Percentiles rank a stretch among this genome's conserved stretches.
Evolutionary conservation across 2,329 filamentous ascomycete species (phyloP).

Genomic region (Alternaria dauci): DNA sequence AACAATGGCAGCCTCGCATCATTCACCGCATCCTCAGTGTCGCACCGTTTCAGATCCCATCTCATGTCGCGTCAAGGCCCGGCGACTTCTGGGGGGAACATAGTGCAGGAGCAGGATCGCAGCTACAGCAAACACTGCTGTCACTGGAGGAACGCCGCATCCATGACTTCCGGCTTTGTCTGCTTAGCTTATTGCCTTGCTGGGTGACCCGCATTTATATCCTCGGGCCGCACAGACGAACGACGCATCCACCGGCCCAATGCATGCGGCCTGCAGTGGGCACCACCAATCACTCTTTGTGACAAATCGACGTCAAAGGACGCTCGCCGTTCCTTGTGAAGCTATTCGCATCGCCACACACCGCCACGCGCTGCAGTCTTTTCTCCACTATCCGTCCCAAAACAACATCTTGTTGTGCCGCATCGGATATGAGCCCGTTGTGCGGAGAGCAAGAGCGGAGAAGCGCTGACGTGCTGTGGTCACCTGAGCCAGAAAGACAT

Average conservation of each 20-base stretch:
- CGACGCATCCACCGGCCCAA: constrained; percentile 6
- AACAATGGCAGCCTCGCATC: constrained; percentile 29
- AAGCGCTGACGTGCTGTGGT: neutral
- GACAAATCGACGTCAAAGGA: constrained; percentile 7
- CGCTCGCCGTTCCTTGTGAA: constrained; percentile 7
- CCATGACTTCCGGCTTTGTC: constrained; percentile 19
- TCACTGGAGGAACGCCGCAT: constrained; percentile 24
- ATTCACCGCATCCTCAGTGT: constrained; percentile 14
- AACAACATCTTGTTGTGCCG: constrained; percentile 2
- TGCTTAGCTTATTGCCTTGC: constrained; percentile 14
- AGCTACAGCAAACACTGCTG: constrained; percentile 14
- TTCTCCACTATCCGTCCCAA: neutral
- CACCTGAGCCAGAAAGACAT: neutral
- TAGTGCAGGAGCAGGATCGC: neutral
- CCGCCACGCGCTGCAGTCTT: constrained; percentile 9
- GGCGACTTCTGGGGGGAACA: neutral
- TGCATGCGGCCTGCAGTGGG: neutral
- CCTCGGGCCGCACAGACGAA: constrained; percentile 19
- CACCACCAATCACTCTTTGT: constrained; percentile 11
- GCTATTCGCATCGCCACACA: constrained; percentile 15
- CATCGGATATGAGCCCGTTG: constrained; percentile 4
- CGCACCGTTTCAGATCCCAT: constrained; percentile 27
- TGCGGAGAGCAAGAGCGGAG: neutral
- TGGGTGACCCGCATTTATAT: constrained; percentile 9
- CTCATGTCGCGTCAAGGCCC: neutral